phyloP scores from a whole-genome alignment of 2,329 filamentous ascomycete species.

The Fusarium bactridioides region DNA sequence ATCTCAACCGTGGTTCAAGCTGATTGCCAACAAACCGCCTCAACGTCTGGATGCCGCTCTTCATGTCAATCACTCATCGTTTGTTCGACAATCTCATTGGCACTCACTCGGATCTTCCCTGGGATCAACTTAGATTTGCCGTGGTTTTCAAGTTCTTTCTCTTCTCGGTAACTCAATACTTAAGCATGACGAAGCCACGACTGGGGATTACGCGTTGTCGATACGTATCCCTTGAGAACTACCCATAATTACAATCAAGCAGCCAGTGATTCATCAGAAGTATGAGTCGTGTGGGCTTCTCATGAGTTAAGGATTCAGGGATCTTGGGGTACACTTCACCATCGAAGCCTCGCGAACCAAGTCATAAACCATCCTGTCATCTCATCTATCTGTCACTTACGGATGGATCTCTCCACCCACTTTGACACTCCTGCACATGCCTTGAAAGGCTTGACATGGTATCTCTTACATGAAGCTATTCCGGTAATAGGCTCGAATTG shows the following conservation, averaged over 20 bases:
- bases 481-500: neutral
- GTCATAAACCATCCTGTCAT: neutral
- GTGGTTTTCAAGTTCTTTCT: conserved; percentile 6
- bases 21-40: neutral
- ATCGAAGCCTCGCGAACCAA: neutral
- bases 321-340: neutral
- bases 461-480: conserved; percentile 7
- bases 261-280: neutral
- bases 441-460: neutral
- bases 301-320: neutral
- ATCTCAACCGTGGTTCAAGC: neutral
- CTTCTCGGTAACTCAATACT: conserved; percentile 4
- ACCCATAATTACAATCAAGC: neutral
- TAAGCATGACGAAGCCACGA: conserved; percentile 11
- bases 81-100: neutral
- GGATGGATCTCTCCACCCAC: neutral
- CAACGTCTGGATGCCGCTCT: neutral
- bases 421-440: neutral
- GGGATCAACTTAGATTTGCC: conserved; percentile 1
- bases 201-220: neutral
- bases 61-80: neutral
- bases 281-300: neutral
- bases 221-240: conserved; percentile 5
- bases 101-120: conserved; percentile 11
- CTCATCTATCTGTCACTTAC: conserved; percentile 8